Conservation (phyloP, 2,329 filamentous ascomycete genomes). For the Diaporthe amygdali region DNA sequence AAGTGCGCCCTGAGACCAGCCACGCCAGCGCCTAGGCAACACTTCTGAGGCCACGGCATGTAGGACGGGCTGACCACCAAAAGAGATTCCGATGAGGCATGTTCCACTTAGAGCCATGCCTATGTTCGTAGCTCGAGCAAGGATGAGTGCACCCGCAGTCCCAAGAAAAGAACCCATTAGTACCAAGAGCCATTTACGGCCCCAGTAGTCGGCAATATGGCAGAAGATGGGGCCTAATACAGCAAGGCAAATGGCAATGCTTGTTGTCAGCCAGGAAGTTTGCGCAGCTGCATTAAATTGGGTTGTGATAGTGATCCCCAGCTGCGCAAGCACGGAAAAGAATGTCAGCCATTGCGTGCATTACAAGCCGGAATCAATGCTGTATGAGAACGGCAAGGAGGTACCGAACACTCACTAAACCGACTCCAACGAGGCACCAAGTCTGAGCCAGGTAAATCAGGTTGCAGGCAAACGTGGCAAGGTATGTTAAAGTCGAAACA, state of each 20-base stretch:
- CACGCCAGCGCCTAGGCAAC: neutral
- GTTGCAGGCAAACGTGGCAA: neutral
- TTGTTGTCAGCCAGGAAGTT: neutral
- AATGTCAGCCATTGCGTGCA: neutral
- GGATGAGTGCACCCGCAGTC: neutral
- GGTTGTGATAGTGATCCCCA: neutral
- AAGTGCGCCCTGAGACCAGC: neutral
- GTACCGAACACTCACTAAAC: neutral
- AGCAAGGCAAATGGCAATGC: neutral
- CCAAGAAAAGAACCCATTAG: neutral
- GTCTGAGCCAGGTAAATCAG: neutral
- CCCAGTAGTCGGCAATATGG: neutral
- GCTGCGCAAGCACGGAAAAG: neutral
- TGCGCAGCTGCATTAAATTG: neutral
- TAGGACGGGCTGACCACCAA: neutral
- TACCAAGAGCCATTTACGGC: neutral
- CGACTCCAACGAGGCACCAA: neutral
- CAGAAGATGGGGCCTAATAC: neutral
- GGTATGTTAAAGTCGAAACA: neutral
- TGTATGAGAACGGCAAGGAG: too few relatives aligned
- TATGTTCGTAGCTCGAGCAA: neutral
- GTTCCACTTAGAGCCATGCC: neutral
- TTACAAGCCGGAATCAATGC: neutral
- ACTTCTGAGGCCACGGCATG: neutral
- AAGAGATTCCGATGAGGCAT: neutral